These are phyloP conservation scores for Suhomyces anneliseae DNA, from an alignment of 1,139 yeast genomes.

Conservation along the genomic window DNA sequence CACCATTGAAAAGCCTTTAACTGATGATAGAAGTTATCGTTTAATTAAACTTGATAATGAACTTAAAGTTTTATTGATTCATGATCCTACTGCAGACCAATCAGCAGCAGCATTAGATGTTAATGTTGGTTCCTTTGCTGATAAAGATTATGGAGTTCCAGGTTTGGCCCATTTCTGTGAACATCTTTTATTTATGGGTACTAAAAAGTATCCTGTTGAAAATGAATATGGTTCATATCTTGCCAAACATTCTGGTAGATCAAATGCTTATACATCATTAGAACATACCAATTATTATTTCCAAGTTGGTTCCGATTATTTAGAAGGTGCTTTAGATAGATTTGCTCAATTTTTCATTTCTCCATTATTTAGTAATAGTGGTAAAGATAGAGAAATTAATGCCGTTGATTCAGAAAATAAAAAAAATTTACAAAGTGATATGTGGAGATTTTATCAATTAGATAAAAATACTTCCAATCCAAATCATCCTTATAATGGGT, in stretches of 20 bases:
- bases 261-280: constrained; percentile 86
- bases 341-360: constrained; percentile 88
- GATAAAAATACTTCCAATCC: constrained; percentile 74
- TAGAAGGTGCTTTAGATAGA: constrained; percentile 87
- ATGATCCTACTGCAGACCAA: constrained; percentile 84
- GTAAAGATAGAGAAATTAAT: constrained; percentile 88
- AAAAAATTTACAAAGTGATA: constrained; percentile 86
- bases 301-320: constrained; percentile 71
- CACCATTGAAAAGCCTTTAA: constrained; percentile 55
- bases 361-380: constrained; percentile 76
- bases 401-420: constrained; percentile 97
- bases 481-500: constrained; percentile 70
- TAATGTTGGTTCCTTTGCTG: constrained; percentile 85
- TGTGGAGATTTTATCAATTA: constrained; percentile 85
- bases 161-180: constrained; percentile 98
- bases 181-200: constrained; percentile 96
- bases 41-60: constrained; percentile 61
- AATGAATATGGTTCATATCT: constrained; percentile 82
- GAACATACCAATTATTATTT: constrained; percentile 91
- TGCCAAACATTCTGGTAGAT: constrained; percentile 63
- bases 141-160: constrained; percentile 63
- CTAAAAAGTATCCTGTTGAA: constrained; percentile 85
- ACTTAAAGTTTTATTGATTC: constrained; percentile 72
- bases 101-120: constrained; percentile 94
- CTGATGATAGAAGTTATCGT: constrained; percentile 77